phyloP scores from a whole-genome alignment of 495 filamentous ascomycete species.

The Penicillium cataractarum region DNA sequence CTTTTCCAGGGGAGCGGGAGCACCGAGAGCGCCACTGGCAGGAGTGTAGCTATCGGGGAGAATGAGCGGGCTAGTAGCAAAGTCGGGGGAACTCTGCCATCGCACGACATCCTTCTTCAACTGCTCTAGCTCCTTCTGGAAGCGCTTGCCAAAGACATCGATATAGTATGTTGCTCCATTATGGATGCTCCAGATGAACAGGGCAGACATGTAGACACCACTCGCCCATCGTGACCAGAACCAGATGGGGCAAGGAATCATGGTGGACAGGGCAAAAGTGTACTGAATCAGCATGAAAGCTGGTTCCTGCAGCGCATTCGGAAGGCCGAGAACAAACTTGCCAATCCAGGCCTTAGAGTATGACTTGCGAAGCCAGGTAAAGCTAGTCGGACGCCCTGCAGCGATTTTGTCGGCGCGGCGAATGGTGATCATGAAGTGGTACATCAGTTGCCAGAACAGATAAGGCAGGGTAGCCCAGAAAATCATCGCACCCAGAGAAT shows the following conservation, averaged over 20 bases:
- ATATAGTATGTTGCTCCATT: slow-evolving; percentile 98
- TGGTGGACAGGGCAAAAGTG: slow-evolving; percentile 82
- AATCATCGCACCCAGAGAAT: slow-evolving; percentile 82
- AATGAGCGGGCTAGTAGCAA: slow-evolving; percentile 35
- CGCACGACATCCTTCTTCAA: slow-evolving; percentile 87
- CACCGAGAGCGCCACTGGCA: slow-evolving; percentile 22
- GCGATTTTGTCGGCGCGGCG: slow-evolving; percentile 92
- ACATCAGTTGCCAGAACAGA: slow-evolving; percentile 84
- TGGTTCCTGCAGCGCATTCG: slow-evolving; percentile 74
- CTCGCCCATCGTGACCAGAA: slow-evolving; percentile 88
- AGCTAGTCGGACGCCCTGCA: slow-evolving; percentile 91
- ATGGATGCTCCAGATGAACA: slow-evolving; percentile 91
- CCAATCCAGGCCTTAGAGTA: slow-evolving; percentile 90
- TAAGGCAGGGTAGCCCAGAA: slow-evolving; percentile 93
- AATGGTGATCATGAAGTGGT: slow-evolving; percentile 93
- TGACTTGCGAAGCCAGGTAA: slow-evolving; percentile 92
- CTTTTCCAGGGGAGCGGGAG: slow-evolving; percentile 29
- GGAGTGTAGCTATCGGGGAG: slow-evolving; percentile 25
- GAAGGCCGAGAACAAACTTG: slow-evolving; percentile 77
- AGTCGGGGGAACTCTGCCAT: slow-evolving; percentile 69
- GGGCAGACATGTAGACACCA: slow-evolving; percentile 69
- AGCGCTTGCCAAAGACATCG: slow-evolving; percentile 93
- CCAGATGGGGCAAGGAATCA: slow-evolving; percentile 93
- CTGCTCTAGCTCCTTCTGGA: slow-evolving; percentile 93
- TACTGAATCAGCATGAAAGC: slow-evolving; percentile 98